Evolutionary conservation across 768 basidiomycete genomes (phyloP).

Genomic region (Termitomyces bulborhizus): DNA sequence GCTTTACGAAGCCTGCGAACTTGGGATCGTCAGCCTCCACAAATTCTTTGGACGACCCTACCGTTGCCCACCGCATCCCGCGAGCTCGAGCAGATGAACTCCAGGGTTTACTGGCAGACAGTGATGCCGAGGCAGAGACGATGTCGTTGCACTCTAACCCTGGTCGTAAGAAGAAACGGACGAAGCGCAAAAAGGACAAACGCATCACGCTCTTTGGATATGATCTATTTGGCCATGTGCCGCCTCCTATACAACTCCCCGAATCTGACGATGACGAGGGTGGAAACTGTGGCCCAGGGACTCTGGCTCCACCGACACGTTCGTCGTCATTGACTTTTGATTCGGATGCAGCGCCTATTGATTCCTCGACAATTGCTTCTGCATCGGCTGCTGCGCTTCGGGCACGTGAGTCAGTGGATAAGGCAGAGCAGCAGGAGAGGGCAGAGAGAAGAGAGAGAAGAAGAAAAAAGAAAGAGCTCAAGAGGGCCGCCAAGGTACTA

Average conservation of each 20-base stretch:
- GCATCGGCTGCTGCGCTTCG: constrained; percentile 32
- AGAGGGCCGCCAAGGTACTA: constrained; percentile 30
- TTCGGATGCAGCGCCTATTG: constrained; percentile 65
- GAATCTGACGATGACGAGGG: constrained; percentile 46
- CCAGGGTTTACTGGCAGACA: constrained; percentile 31
- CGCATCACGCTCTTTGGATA: constrained; percentile 59
- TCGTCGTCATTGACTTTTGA: constrained; percentile 43
- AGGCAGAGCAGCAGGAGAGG: constrained; percentile 35
- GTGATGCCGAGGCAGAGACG: constrained; percentile 51
- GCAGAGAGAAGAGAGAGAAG: constrained; percentile 44
- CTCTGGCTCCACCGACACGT: constrained; percentile 10
- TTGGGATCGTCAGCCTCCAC: constrained; percentile 13
- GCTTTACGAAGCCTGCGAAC: constrained; percentile 30
- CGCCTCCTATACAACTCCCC: constrained; percentile 47
- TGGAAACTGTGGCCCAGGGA: constrained; percentile 7
- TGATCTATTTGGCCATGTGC: constrained; percentile 53
- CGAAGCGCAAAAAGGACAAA: constrained; percentile 26
- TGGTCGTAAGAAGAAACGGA: constrained; percentile 20
- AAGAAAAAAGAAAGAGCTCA: constrained; percentile 13
- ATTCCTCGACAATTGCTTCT: constrained; percentile 49
- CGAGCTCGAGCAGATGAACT: constrained; percentile 33
- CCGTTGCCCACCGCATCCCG: constrained; percentile 25
- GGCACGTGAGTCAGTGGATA: constrained; percentile 32
- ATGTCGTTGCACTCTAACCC: constrained; percentile 65
- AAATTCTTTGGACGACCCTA: constrained; percentile 20